Evolutionary conservation across 106 monocot species (phyloP).

Genomic region (Iris macrosiphon): DNA sequence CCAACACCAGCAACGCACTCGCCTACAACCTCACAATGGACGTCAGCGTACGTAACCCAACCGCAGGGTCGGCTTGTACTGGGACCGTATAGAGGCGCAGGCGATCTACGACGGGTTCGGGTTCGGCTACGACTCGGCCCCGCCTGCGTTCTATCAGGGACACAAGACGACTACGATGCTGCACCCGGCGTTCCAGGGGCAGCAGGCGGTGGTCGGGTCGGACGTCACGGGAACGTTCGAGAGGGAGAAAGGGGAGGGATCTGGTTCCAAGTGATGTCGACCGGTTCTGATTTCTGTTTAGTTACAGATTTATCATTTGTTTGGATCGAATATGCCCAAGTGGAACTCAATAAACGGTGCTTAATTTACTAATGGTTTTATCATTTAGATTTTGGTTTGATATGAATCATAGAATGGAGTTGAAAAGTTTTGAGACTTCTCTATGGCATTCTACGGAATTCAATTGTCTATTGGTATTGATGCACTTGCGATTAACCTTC

Average conservation of each 20-base stretch:
- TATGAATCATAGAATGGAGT: too few species aligned
- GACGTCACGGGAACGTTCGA: not conserved
- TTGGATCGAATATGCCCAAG: too few species aligned
- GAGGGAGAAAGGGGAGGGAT: conserved; percentile 1
- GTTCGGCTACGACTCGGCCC: conserved; percentile 13
- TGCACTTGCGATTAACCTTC: too few species aligned
- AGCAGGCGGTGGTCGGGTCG: not conserved
- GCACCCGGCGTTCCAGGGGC: not conserved
- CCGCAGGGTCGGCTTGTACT: conserved; percentile 29
- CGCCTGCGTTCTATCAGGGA: conserved; percentile 10
- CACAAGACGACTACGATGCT: not conserved
- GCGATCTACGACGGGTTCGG: conserved; percentile 25
- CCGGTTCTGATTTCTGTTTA: too few species aligned
- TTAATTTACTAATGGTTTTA: too few species aligned
- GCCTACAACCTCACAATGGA: conserved; percentile 25
- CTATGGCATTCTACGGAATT: too few species aligned
- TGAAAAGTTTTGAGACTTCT: too few species aligned
- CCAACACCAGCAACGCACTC: conserved; percentile 8
- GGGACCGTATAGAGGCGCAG: conserved; percentile 31
- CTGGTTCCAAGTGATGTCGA: too few species aligned
- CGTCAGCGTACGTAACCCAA: conserved; percentile 54
- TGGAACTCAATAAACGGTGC: too few species aligned
- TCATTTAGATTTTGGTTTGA: too few species aligned
- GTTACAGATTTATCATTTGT: too few species aligned
- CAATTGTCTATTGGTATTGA: too few species aligned